Conservation (phyloP, 495 filamentous ascomycete genomes). For the Bombardia bombarda region DNA sequence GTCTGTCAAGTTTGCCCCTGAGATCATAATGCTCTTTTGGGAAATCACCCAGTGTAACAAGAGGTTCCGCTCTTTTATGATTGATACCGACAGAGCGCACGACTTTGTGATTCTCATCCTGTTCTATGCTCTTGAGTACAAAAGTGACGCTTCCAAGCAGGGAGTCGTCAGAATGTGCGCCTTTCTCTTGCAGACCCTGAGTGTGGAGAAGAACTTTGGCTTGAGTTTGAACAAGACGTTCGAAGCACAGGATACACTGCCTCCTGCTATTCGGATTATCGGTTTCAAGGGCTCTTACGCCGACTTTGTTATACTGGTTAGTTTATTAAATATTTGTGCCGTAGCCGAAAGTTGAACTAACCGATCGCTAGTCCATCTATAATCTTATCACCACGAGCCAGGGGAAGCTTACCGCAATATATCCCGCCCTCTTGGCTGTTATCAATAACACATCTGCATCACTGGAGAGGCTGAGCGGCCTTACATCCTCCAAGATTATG, state of each 20-base stretch:
- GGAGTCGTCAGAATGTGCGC: slow-evolving; percentile 94
- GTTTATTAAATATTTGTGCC: slow-evolving; percentile 26
- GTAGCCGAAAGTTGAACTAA: slow-evolving; percentile 20
- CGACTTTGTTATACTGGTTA: slow-evolving; percentile 87
- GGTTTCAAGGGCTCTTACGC: slow-evolving; percentile 88
- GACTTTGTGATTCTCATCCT: slow-evolving; percentile 88
- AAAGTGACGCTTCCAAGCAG: slow-evolving; percentile 77
- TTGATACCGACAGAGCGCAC: slow-evolving; percentile 87
- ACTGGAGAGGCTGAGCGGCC: slow-evolving; percentile 64
- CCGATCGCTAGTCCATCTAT: slow-evolving; percentile 66
- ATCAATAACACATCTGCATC: slow-evolving; percentile 89
- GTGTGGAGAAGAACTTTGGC: slow-evolving; percentile 86
- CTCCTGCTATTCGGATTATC: slow-evolving; percentile 66
- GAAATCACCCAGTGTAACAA: slow-evolving; percentile 97
- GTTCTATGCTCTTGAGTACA: slow-evolving; percentile 88
- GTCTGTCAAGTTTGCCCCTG: slow-evolving; percentile 79
- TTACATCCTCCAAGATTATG: slow-evolving; percentile 71
- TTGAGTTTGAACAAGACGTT: slow-evolving; percentile 84
- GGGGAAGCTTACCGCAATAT: slow-evolving; percentile 84
- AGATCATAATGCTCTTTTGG: slow-evolving; percentile 98
- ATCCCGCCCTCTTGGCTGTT: slow-evolving; percentile 85
- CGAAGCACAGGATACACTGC: slow-evolving; percentile 81
- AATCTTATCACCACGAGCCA: slow-evolving; percentile 86
- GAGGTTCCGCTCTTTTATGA: slow-evolving; percentile 92
- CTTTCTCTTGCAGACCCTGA: slow-evolving; percentile 91